Conservation (phyloP, 2,329 filamentous ascomycete genomes). For the Neofusicoccum umdonicola region DNA sequence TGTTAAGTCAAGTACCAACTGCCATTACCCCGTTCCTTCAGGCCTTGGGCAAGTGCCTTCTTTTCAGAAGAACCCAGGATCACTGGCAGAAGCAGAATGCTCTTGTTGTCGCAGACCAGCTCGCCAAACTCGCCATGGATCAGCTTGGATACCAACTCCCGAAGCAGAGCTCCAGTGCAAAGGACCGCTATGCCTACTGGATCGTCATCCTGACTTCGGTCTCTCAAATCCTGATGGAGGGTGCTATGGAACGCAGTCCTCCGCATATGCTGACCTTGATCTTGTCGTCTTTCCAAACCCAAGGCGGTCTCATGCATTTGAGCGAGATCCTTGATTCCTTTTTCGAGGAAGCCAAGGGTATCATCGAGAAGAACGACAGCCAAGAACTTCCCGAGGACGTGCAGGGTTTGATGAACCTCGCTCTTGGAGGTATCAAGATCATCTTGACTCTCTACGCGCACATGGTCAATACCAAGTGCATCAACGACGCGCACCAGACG, state of each 20-base stretch:
- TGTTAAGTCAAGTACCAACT: constrained; percentile 75
- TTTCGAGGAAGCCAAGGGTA: constrained; percentile 54
- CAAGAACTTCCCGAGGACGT: constrained; percentile 45
- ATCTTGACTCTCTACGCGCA: constrained; percentile 79
- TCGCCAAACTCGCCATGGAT: constrained; percentile 68
- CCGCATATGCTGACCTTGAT: constrained; percentile 63
- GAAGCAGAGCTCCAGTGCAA: constrained; percentile 50
- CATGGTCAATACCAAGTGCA: constrained; percentile 72
- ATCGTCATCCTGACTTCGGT: constrained; percentile 77
- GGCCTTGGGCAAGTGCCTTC: constrained; percentile 75
- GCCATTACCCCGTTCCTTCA: constrained; percentile 85
- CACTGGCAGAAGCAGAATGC: constrained; percentile 60
- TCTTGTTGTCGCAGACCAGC: constrained; percentile 60
- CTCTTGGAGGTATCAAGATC: constrained; percentile 68
- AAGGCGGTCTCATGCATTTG: constrained; percentile 70
- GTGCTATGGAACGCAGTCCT: constrained; percentile 40
- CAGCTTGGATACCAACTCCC: constrained; percentile 59
- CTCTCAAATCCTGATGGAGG: constrained; percentile 75
- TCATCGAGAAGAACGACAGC: constrained; percentile 43
- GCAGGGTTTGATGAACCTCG: constrained; percentile 42
- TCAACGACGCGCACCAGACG: constrained; percentile 72
- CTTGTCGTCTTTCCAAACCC: constrained; percentile 80
- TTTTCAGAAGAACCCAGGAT: constrained; percentile 73
- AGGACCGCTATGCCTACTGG: constrained; percentile 73
- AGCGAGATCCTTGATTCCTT: constrained; percentile 72